Evolutionary conservation across 2,329 filamentous ascomycete genomes (phyloP).

Genomic region (Diatrype stigma): DNA sequence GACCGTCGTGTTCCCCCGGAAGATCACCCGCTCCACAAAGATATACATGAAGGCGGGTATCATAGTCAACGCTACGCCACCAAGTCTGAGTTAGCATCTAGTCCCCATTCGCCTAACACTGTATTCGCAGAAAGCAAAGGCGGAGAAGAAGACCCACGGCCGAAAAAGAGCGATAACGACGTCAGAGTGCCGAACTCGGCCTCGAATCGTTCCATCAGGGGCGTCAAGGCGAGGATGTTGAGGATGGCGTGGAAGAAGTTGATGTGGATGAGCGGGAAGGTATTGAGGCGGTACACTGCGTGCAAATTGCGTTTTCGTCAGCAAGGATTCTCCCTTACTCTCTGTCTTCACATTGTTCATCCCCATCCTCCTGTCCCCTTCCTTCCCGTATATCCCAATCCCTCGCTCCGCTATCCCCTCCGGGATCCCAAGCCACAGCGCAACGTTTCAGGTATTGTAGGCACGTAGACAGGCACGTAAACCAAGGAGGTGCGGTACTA

Average conservation of each 20-base stretch:
- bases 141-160: constrained; percentile 69
- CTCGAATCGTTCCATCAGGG: constrained; percentile 92
- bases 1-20: constrained; percentile 68
- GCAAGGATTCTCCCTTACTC: constrained; percentile 7
- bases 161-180: constrained; percentile 81
- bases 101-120: too few relatives aligned
- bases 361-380: neutral
- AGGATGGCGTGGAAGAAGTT: constrained; percentile 76
- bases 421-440: too few relatives aligned
- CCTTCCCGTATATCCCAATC: neutral
- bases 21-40: constrained; percentile 67
- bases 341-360: neutral
- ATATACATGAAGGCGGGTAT: constrained; percentile 81
- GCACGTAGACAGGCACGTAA: neutral
- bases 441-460: neutral
- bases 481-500: too few relatives aligned
- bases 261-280: constrained; percentile 82
- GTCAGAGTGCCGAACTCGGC: constrained; percentile 86
- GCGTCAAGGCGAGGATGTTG: constrained; percentile 75
- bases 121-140: too few relatives aligned
- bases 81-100: neutral
- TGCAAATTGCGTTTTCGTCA: neutral
- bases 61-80: constrained; percentile 63
- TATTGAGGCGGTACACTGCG: constrained; percentile 86
- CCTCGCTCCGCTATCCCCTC: too few relatives aligned